A percentile compares a stretch with the other conserved stretches of the same genome.
These are phyloP conservation scores for Zizania latifolia DNA, from an alignment of 176 grass and related monocot species.

Conservation along the genomic window DNA sequence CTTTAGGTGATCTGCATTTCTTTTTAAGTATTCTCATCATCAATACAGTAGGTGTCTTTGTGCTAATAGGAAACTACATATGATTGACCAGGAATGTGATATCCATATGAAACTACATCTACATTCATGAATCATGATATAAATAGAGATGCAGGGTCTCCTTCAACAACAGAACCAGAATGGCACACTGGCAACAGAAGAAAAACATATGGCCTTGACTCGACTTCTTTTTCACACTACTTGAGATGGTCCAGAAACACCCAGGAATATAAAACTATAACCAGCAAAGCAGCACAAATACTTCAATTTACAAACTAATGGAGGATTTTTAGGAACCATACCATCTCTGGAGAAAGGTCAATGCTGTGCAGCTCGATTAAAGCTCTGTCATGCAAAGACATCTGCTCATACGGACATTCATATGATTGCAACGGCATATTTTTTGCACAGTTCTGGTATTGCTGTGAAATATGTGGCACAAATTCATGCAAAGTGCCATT, in stretches of 20 bases:
- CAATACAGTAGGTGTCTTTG: not conserved
- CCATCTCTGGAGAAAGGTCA: conserved; percentile 49
- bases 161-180: conserved; percentile 7
- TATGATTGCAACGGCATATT: conserved; percentile 31
- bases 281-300: conserved; percentile 17
- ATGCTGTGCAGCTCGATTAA: conserved; percentile 66
- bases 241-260: not conserved
- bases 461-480: conserved; percentile 15
- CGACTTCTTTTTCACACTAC: not conserved
- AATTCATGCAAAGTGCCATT: conserved; percentile 34
- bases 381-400: conserved; percentile 61
- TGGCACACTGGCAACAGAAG: not conserved
- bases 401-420: conserved; percentile 48
- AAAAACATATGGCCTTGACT: not conserved
- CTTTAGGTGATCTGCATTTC: not conserved
- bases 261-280: conserved; percentile 9
- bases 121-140: not conserved
- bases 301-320: conserved; percentile 21
- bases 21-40: not conserved
- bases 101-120: not conserved
- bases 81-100: not conserved
- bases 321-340: conserved; percentile 24
- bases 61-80: not conserved
- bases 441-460: conserved; percentile 28
- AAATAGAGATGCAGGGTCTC: not conserved